Evolutionary conservation across 345 rosid species (phyloP).

Genomic region (Salix brachista): DNA sequence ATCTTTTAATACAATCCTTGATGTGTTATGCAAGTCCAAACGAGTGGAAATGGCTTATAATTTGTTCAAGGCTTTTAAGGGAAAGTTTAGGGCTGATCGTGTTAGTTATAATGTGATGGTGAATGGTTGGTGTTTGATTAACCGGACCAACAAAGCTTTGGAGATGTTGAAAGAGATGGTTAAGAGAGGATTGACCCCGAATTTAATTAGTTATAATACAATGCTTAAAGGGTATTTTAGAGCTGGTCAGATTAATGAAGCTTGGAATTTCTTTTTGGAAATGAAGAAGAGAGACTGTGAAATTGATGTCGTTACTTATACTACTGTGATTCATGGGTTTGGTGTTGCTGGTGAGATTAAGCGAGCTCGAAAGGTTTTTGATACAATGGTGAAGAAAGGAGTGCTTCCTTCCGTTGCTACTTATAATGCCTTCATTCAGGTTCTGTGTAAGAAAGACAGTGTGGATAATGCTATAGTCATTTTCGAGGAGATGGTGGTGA

Average conservation of each 20-base stretch:
- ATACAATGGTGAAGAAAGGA: conserved; percentile 63
- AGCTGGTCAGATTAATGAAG: conserved; percentile 74
- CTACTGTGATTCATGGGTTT: conserved; percentile 75
- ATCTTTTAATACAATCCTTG: conserved; percentile 81
- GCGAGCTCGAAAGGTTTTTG: conserved; percentile 56
- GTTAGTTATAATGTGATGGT: conserved; percentile 75
- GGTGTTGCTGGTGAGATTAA: conserved; percentile 70
- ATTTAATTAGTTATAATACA: conserved; percentile 59
- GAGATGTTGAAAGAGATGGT: conserved; percentile 86
- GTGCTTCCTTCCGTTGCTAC: conserved; percentile 87
- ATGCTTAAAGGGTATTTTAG: conserved; percentile 77
- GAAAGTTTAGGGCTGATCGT: conserved; percentile 64
- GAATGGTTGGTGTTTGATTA: conserved; percentile 89
- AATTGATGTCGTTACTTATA: conserved; percentile 72
- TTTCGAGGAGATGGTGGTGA: conserved; percentile 76
- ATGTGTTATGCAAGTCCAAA: conserved; percentile 65
- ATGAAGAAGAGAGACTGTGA: conserved; percentile 79
- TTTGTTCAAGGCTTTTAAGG: conserved; percentile 55
- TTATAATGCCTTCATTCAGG: conserved; percentile 83
- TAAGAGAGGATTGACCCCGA: conserved; percentile 60
- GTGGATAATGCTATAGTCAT: conserved; percentile 65
- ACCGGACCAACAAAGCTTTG: conserved; percentile 66
- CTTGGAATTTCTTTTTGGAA: conserved; percentile 76
- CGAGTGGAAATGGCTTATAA: conserved; percentile 71
- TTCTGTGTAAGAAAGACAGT: conserved; percentile 78